Conservation (phyloP, 2,329 filamentous ascomycete genomes). For the Ceratocystis eucalypticola region DNA sequence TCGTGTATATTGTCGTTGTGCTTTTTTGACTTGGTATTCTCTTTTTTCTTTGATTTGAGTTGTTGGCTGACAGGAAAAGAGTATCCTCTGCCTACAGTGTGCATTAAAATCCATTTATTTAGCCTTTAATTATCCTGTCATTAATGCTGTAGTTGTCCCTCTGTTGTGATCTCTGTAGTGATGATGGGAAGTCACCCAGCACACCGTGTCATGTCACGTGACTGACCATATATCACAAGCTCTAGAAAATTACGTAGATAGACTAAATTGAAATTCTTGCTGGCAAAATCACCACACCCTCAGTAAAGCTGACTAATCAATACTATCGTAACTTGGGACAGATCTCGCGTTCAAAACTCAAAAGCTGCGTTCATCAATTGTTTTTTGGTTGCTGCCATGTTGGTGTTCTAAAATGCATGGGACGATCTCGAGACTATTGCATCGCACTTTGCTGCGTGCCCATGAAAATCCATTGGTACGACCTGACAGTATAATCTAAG, state of each 20-base stretch:
- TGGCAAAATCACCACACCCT: background rate
- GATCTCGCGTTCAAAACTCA: background rate
- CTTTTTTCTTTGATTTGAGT: background rate
- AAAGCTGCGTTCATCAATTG: background rate
- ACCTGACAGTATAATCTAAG: background rate
- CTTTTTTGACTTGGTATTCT: background rate
- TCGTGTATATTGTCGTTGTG: slow-evolving; percentile 3
- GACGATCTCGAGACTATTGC: slow-evolving; percentile 32
- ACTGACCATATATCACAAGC: background rate
- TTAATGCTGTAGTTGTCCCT: background rate
- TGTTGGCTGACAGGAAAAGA: background rate
- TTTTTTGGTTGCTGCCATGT: background rate
- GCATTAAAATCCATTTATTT: background rate
- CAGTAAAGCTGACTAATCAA: too few species aligned
- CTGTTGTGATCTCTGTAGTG: background rate
- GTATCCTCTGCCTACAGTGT: background rate
- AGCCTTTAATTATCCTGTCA: background rate
- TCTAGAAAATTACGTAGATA: too few species aligned
- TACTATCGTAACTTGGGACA: background rate
- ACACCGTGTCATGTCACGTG: background rate
- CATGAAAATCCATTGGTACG: slow-evolving; percentile 84
- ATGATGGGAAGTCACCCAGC: background rate
- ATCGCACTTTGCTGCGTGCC: background rate
- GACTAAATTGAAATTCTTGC: background rate
- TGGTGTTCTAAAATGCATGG: slow-evolving; percentile 23